Conservation (phyloP, 345 rosid genomes). For the Populus alba region DNA sequence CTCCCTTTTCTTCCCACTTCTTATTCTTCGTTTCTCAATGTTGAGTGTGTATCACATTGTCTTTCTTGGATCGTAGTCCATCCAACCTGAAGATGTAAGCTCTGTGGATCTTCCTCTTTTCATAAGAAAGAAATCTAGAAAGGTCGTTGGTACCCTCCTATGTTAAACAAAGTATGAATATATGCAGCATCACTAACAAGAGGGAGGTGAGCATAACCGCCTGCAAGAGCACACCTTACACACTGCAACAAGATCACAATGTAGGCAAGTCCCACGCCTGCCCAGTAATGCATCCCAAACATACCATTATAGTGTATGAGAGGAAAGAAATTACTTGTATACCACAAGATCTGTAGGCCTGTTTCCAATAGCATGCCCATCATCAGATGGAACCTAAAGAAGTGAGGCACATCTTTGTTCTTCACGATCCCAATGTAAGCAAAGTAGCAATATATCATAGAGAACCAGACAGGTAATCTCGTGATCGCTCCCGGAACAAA, state of each 20-base stretch:
- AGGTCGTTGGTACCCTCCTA: constrained; percentile 40
- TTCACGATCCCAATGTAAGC: constrained; percentile 58
- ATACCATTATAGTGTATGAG: constrained; percentile 65
- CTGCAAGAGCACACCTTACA: constrained; percentile 62
- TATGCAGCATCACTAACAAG: constrained; percentile 66
- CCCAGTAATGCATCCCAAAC: constrained; percentile 72
- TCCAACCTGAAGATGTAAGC: background rate
- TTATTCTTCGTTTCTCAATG: too few relatives aligned
- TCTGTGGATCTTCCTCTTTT: background rate
- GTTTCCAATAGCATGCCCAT: constrained; percentile 85
- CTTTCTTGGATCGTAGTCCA: background rate
- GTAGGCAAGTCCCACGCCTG: constrained; percentile 51
- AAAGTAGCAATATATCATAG: constrained; percentile 57
- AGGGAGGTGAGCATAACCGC: constrained; percentile 58
- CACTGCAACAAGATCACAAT: constrained; percentile 60
- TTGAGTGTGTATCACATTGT: background rate
- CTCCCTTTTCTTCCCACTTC: too few relatives aligned
- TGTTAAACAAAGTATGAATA: constrained; percentile 60
- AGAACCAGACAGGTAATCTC: constrained; percentile 71
- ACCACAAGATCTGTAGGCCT: constrained; percentile 61
- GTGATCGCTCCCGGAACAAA: constrained; percentile 69
- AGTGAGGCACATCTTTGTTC: constrained; percentile 73
- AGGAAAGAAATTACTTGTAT: constrained; percentile 66
- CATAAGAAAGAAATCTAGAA: background rate
- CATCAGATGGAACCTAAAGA: constrained; percentile 81